A percentile compares a stretch with the other conserved stretches of the same genome.
Conservation (phyloP, 306 rosid species). For the Luffa aegyptiaca region DNA sequence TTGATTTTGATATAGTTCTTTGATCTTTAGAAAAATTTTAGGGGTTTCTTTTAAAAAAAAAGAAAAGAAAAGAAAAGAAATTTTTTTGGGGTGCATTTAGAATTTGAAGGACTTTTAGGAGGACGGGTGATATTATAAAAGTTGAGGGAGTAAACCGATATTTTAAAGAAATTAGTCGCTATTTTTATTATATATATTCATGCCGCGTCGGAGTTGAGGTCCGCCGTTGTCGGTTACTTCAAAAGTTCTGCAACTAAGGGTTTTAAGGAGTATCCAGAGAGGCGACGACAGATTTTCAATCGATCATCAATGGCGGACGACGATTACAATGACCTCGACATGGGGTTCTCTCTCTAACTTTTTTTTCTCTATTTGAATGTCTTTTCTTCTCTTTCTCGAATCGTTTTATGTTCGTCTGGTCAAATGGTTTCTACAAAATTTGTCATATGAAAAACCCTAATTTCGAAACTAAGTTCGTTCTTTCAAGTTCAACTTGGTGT, state of each 20-base stretch:
- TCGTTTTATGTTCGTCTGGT: neutral
- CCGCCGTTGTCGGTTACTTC: neutral
- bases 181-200: neutral
- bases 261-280: neutral
- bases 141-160: neutral
- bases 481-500: neutral
- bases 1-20: no score
- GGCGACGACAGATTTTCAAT: neutral
- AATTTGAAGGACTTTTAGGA: neutral
- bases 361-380: neutral
- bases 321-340: constrained; percentile 28
- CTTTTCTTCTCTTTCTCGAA: no score
- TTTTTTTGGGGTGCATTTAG: neutral
- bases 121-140: neutral
- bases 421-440: neutral
- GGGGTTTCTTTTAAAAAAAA: no score
- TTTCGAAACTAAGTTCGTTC: neutral
- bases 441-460: neutral
- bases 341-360: constrained; percentile 24
- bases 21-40: no score
- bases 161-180: neutral
- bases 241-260: neutral
- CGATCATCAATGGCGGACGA: constrained; percentile 34
- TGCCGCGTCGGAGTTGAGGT: neutral
- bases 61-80: no score